Evolutionary conservation across 257 asterid genomes (phyloP).

Genomic region (Parsonsia alboflavescens): DNA sequence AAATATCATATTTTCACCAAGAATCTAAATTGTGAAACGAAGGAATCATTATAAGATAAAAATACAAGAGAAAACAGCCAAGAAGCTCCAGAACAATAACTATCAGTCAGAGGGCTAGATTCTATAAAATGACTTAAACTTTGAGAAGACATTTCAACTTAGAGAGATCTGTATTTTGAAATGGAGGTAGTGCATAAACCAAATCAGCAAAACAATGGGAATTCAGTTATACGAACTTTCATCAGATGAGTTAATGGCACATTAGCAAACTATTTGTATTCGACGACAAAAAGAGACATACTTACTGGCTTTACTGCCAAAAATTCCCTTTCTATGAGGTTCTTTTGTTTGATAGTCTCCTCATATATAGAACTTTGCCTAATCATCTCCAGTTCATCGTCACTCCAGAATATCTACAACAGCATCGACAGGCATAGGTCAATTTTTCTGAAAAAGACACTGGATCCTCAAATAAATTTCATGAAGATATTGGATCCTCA

Average conservation of each 20-base stretch:
- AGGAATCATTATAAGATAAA: not conserved
- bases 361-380: slow-evolving; percentile 42
- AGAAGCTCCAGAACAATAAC: not conserved
- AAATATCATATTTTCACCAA: not conserved
- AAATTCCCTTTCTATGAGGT: slow-evolving; percentile 48
- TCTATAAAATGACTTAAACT: no score
- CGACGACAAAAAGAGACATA: not conserved
- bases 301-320: slow-evolving; percentile 41
- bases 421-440: slow-evolving; percentile 12
- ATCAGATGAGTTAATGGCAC: not conserved
- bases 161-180: no score
- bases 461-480: not conserved
- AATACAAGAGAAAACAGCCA: not conserved
- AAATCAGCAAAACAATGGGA: not conserved
- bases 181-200: not conserved
- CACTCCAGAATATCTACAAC: slow-evolving; percentile 64
- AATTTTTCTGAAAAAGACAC: not conserved
- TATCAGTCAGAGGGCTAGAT: not conserved
- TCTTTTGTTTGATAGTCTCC: slow-evolving; percentile 61
- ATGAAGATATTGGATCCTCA: not conserved
- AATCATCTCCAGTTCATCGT: slow-evolving; percentile 63
- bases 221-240: not conserved
- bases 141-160: no score
- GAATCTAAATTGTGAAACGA: not conserved
- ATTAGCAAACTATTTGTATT: not conserved